Base-by-base conservation (phyloP, 306 rosid genomes). In the Cicer chorassanicum region DNA sequence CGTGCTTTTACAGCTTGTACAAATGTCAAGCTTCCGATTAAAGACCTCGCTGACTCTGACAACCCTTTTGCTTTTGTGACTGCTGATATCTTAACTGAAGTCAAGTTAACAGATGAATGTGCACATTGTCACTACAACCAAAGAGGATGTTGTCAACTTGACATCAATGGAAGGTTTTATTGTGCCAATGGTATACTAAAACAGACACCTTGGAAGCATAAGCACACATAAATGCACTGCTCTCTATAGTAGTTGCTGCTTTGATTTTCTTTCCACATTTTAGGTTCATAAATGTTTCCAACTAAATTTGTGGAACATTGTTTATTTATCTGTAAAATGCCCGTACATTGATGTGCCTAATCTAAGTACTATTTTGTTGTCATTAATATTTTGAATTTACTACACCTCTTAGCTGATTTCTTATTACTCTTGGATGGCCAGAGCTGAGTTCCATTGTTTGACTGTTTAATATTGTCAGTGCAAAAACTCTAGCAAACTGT, bases 11-110 rank as follows among this genome's bases (percentile, higher is more conserved):
- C 2, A 9, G 34, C n/a, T n/a, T 84, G 92, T 68, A 65, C 87
- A 6, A 49, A 7, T n/a, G 51, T 72, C 41, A 7, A 3, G 6
- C 85, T 86, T 69, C 92, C 88, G 5, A 9, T 7, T 51, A 77
- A 50, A 40, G 86, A 81, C 29, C 6, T 69, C 9, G 44, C 83
- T 38, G 78, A 50, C 11, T 2, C 41, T 14, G 0, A 1, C 0
- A 64, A 67, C 38, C 83, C 68, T 3, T 78, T 75, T 39, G 4
- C 40, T 1, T 72, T 81, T 9, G 0, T 86, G 11, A 77, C 76
- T 4, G 77, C 81, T 9, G 76, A 38, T 34, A 9, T 81, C 54
- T 0, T 0, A 2, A 24, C 24, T 66, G 9, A 9, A 50, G 64
- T 88, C 11, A 1, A 4, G 0, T 2, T 84, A 13, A 36, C 73